Evolutionary conservation across 106 monocot species (phyloP).

Genomic region (Dioscorea zingiberensis): DNA sequence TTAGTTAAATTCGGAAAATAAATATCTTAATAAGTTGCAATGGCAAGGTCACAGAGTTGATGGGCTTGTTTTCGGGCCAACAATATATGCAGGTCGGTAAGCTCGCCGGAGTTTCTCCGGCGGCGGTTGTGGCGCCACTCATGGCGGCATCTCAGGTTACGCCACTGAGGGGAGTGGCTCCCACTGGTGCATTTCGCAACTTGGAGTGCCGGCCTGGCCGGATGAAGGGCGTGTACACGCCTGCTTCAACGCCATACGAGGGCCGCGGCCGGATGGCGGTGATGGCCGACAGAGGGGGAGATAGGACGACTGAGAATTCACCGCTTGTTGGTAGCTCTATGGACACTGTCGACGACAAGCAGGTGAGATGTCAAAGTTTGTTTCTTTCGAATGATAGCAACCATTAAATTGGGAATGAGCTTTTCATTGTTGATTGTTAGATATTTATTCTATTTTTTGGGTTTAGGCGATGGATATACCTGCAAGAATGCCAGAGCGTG

Average conservation of each 20-base stretch:
- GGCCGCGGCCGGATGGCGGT: slow-evolving; percentile 11
- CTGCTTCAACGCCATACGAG: slow-evolving; percentile 12
- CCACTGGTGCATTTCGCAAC: slow-evolving; percentile 11
- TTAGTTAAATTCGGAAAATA: no score
- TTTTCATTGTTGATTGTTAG: no score
- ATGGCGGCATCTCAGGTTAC: slow-evolving; percentile 10
- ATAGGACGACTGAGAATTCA: slow-evolving; percentile 20
- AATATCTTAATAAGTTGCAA: no score
- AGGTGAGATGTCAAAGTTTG: slow-evolving; percentile 23
- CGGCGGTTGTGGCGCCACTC: slow-evolving; percentile 10
- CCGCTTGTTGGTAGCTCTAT: slow-evolving; percentile 30
- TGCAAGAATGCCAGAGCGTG: slow-evolving; percentile 56
- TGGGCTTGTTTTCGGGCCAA: slow-evolving; percentile 1
- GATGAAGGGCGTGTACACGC: slow-evolving; percentile 57
- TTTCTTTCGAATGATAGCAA: no score
- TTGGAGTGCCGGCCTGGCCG: slow-evolving; percentile 16
- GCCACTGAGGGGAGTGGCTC: slow-evolving; percentile 31
- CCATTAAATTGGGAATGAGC: no score
- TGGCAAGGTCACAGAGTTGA: no score
- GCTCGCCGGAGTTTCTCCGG: slow-evolving; percentile 17
- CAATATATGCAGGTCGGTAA: slow-evolving; percentile 35
- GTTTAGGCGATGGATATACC: slow-evolving; percentile 31
- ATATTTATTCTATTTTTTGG: not conserved
- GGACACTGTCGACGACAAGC: slow-evolving; percentile 42
- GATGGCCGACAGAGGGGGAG: slow-evolving; percentile 14